Evolutionary conservation across 2,329 filamentous ascomycete species (phyloP), one percentile per base, ranked within the genome.

Genomic region (Verticillium dahliae): DNA sequence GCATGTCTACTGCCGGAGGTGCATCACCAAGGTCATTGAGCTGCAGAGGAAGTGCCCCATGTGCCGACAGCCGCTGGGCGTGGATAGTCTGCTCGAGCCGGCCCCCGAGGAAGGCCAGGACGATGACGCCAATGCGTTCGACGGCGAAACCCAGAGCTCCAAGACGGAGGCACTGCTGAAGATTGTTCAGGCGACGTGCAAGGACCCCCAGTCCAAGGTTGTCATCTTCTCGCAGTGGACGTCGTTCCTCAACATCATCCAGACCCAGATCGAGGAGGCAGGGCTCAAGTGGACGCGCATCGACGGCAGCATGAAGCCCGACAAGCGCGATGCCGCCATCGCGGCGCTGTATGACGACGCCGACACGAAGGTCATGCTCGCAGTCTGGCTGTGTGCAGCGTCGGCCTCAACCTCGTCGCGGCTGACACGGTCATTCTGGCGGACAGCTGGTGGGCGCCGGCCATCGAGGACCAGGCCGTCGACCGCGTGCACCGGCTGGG

Each of bases 361-460:
- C 0, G 73, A 84, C 1, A 91, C 85, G 62, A 88, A 86, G 0
- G 84, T 97, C 67, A 82, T 97, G 78, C 86, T 97, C 2, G 92
- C 2, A 92, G 89, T 69, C 78, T 97, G 52, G 85, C 86, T 7
- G 92, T 95, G 6, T 94, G 91, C 74, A 90, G 88, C 59, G 92
- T 97, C 1, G 92, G 92, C 0, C 80, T 97, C 56, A 96, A 96
- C 68, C 83, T 97, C 13, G 90, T 93, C 0, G 87, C 91, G 0
- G 92, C 92, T 0, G 92, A 95, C 68, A 92, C 92, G 6, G 91
- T 96, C 62, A 86, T 97, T 56, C 80, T 97, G 22, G 85, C 86
- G 0, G 92, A 97, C 73, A 90, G 85, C 62, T 97, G 82, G 92
- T 97, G 92, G 90, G 92, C 92, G 1, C 92, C 92, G 0, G 92